Evolutionary conservation across 2,329 filamentous ascomycete species (phyloP).

Genomic region (Hirsutella minnesotensis): DNA sequence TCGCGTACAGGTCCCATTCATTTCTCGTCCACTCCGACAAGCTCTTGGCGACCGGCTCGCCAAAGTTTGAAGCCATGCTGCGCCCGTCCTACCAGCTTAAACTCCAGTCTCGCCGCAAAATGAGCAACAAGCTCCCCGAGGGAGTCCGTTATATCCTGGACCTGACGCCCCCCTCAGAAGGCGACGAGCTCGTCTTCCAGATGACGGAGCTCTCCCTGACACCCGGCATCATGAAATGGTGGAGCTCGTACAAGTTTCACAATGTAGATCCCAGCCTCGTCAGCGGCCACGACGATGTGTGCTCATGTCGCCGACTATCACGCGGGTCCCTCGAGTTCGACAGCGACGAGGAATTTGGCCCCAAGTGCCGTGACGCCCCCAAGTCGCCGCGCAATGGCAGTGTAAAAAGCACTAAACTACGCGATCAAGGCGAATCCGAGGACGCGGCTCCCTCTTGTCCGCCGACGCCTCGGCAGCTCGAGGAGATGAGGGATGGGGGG

Average conservation of each 20-base stretch:
- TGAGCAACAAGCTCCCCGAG: conserved; percentile 20
- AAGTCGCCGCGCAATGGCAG: background rate
- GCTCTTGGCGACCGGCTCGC: conserved; percentile 32
- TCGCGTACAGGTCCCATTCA: conserved; percentile 19
- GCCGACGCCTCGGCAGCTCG: conserved; percentile 4
- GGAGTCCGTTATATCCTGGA: conserved; percentile 49
- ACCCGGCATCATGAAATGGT: conserved; percentile 43
- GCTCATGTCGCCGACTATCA: conserved; percentile 14
- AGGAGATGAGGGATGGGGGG: conserved; percentile 11
- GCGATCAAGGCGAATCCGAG: background rate
- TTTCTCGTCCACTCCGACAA: conserved; percentile 34
- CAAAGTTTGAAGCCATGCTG: conserved; percentile 34
- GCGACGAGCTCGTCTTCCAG: conserved; percentile 49
- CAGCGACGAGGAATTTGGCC: background rate
- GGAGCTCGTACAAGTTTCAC: conserved; percentile 24
- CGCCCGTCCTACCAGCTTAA: conserved; percentile 28
- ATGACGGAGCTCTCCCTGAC: conserved; percentile 48
- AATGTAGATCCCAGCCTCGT: conserved; percentile 17
- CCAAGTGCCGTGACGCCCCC: no score
- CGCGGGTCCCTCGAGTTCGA: background rate
- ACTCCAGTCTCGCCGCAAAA: conserved; percentile 22
- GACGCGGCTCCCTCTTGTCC: background rate
- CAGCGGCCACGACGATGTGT: conserved; percentile 30
- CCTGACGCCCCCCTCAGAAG: conserved; percentile 48
- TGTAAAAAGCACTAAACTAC: background rate